Conservation (phyloP, 2,329 filamentous ascomycete species). For the Colletotrichum tofieldiae region DNA sequence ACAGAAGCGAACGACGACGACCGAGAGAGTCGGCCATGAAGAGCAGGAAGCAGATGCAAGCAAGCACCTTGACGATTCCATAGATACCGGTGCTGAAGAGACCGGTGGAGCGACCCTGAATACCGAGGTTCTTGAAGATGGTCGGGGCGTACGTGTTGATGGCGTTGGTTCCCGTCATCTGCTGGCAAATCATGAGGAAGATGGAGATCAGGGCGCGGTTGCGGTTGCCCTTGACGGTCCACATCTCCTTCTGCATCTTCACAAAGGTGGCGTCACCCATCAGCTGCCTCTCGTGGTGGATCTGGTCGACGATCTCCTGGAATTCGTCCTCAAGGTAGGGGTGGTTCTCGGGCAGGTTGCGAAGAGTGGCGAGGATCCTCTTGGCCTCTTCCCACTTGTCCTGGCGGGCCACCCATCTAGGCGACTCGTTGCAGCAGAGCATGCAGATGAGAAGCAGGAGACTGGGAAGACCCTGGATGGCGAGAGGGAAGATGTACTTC, state of each 20-base stretch:
- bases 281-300: conserved; percentile 71
- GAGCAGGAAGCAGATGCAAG: conserved; percentile 71
- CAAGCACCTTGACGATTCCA: conserved; percentile 73
- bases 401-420: conserved; percentile 75
- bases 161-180: conserved; percentile 69
- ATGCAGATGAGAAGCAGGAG: conserved; percentile 72
- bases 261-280: conserved; percentile 61
- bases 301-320: conserved; percentile 67
- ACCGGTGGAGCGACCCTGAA: conserved; percentile 63
- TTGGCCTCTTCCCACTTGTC: conserved; percentile 77
- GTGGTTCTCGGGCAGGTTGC: conserved; percentile 67
- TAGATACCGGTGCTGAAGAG: conserved; percentile 77
- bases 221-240: conserved; percentile 69
- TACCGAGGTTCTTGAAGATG: conserved; percentile 54
- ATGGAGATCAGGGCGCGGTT: conserved; percentile 73
- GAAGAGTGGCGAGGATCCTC: conserved; percentile 67
- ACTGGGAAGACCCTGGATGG: conserved; percentile 75
- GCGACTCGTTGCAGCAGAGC: conserved; percentile 75
- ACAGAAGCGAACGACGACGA: conserved; percentile 68
- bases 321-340: conserved; percentile 71
- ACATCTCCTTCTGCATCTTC: conserved; percentile 74
- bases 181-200: conserved; percentile 72
- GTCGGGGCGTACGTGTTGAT: conserved; percentile 58
- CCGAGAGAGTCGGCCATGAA: conserved; percentile 75
- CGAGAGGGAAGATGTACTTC: conserved; percentile 65